phyloP scores from a whole-genome alignment of 1,284 basidiomycete genomes.

The Irpex rosettiformis region DNA sequence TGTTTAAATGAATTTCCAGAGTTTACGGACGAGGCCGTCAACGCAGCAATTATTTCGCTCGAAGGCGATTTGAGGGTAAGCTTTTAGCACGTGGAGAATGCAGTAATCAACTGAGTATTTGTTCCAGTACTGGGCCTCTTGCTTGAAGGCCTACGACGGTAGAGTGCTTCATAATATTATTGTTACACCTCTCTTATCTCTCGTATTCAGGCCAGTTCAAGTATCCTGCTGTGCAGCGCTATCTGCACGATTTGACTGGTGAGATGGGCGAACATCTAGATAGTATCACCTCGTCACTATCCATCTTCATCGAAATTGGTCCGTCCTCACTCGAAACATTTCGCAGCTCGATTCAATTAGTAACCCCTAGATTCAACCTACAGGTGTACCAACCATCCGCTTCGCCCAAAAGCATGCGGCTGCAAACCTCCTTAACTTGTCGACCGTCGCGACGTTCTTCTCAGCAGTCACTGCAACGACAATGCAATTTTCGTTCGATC shows the following conservation, averaged over 20 bases:
- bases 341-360: background rate
- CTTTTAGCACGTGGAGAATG: background rate
- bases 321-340: conserved; percentile 19
- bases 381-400: conserved; percentile 71
- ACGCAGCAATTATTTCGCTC: conserved; percentile 60
- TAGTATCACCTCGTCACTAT: conserved; percentile 57
- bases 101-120: background rate
- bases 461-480: conserved; percentile 73
- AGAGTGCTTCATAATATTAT: conserved; percentile 6
- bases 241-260: conserved; percentile 63
- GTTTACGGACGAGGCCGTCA: conserved; percentile 69
- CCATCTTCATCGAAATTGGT: conserved; percentile 73
- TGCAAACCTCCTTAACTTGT: conserved; percentile 63
- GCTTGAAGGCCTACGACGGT: conserved; percentile 60
- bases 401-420: conserved; percentile 73
- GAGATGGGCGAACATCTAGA: conserved; percentile 74
- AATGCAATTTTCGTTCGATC: conserved; percentile 59
- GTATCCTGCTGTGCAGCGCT: conserved; percentile 65
- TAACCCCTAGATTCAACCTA: conserved; percentile 2
- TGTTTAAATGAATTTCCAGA: conserved; percentile 74
- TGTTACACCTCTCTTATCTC: conserved; percentile 8
- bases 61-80: conserved; percentile 63
- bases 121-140: conserved; percentile 65
- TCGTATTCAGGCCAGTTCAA: conserved; percentile 54
- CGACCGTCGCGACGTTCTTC: conserved; percentile 76